Conservation (phyloP, 2,329 filamentous ascomycete genomes). For the Neonectria punicea region DNA sequence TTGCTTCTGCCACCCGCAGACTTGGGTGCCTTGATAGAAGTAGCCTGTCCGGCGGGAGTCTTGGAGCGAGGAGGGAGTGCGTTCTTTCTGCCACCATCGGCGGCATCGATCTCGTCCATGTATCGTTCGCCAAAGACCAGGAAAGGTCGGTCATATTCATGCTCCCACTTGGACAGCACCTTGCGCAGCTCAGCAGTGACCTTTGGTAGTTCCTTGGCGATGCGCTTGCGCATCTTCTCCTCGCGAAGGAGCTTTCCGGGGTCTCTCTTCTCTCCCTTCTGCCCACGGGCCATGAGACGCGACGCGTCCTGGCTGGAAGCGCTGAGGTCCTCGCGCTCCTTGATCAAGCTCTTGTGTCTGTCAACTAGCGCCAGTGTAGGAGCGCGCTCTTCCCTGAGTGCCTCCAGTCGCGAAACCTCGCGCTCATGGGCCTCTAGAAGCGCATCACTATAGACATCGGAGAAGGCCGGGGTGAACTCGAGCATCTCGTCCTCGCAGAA, state of each 20-base stretch:
- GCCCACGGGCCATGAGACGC: conserved; percentile 87
- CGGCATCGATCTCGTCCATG: conserved; percentile 81
- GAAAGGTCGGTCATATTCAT: conserved; percentile 94
- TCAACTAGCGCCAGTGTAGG: conserved; percentile 87
- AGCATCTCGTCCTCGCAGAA: conserved; percentile 99
- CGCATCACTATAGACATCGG: conserved; percentile 96
- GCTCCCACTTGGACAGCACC: conserved; percentile 87
- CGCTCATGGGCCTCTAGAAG: conserved; percentile 94
- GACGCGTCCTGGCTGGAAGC: conserved; percentile 95
- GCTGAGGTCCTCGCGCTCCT: conserved; percentile 88
- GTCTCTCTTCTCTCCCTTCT: conserved; percentile 93
- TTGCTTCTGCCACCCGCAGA: conserved; percentile 43
- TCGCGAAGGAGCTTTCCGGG: conserved; percentile 93
- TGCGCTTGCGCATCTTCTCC: conserved; percentile 98
- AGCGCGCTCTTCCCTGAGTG: conserved; percentile 85
- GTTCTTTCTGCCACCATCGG: conserved; percentile 63
- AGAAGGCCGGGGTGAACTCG: conserved; percentile 96
- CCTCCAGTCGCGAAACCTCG: conserved; percentile 85
- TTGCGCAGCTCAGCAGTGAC: conserved; percentile 85
- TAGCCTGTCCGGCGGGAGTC: conserved; percentile 74
- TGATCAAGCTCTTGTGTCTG: conserved; percentile 81
- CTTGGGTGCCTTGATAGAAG: conserved; percentile 53
- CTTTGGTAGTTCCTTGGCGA: conserved; percentile 95
- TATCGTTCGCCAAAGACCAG: conserved; percentile 93
- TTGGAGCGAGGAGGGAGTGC: conserved; percentile 70